These are phyloP conservation scores for Apiotrichum brassicae DNA, from an alignment of 1,284 basidiomycete genomes.

Conservation along the genomic window DNA sequence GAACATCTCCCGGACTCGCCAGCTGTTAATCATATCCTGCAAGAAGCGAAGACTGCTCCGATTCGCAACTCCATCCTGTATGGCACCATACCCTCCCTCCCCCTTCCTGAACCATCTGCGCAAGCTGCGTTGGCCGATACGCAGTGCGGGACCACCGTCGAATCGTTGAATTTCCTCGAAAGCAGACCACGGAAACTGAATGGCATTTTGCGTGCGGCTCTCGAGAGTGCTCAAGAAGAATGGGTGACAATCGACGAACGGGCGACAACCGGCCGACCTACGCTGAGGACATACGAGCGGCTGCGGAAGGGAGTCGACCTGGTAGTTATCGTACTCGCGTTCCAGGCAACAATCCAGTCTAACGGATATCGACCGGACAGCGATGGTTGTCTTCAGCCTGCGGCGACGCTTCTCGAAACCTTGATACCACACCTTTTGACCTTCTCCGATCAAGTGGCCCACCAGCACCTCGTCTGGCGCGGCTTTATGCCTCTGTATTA, in stretches of 20 bases:
- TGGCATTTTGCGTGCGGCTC: conserved; percentile 55
- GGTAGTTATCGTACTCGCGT: conserved; percentile 58
- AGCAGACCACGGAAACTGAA: conserved; percentile 62
- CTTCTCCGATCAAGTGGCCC: conserved; percentile 13
- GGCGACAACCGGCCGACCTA: conserved; percentile 40
- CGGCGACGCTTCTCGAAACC: conserved; percentile 12
- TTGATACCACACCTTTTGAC: conserved; percentile 16
- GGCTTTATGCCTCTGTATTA: conserved; percentile 60
- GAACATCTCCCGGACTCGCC: conserved; percentile 58
- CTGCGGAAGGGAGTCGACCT: conserved; percentile 63
- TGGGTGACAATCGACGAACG: conserved; percentile 55
- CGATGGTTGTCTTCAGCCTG: conserved; percentile 13
- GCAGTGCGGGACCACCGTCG: conserved; percentile 35
- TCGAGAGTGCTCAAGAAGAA: conserved; percentile 53
- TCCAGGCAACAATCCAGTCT: conserved; percentile 59
- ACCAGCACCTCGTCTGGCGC: conserved; percentile 52
- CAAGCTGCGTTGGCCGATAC: background rate
- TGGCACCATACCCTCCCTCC: conserved; percentile 55
- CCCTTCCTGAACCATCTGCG: background rate
- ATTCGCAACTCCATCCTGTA: conserved; percentile 66
- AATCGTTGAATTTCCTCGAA: conserved; percentile 19
- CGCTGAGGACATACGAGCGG: conserved; percentile 54
- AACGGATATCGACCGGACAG: conserved; percentile 54
- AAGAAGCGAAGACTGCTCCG: conserved; percentile 54
- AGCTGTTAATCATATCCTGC: conserved; percentile 57